These are phyloP conservation scores for Brassica hybrid DNA, from an alignment of 441 rosid species.

Conservation along the genomic window DNA sequence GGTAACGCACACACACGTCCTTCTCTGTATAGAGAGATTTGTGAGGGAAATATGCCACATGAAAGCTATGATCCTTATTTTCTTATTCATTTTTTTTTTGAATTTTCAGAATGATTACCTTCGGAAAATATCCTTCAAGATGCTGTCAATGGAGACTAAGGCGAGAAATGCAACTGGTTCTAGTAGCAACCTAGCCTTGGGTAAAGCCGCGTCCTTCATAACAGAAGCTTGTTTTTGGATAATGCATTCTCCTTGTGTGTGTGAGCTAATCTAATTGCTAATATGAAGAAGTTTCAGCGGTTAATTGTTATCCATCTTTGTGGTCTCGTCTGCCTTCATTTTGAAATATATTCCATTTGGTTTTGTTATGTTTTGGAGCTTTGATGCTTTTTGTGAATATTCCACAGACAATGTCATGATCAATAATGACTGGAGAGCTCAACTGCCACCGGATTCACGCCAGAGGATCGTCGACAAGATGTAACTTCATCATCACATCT, in stretches of 20 bases:
- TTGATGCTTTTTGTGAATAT: neutral
- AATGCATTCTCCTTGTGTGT: no score
- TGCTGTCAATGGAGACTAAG: conserved; percentile 67
- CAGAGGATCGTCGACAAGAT: conserved; percentile 78
- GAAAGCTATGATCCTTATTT: conserved; percentile 14
- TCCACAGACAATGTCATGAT: conserved; percentile 29
- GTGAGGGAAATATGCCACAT: no score
- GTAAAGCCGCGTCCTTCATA: no score
- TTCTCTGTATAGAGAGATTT: no score
- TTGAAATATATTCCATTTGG: neutral
- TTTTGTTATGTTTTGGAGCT: neutral
- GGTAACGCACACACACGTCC: conserved; percentile 43
- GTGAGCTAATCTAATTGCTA: no score
- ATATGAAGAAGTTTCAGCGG: no score
- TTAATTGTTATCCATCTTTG: no score
- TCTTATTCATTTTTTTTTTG: conserved; percentile 12
- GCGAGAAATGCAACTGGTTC: conserved; percentile 19
- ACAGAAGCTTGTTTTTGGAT: no score
- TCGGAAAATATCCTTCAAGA: conserved; percentile 80
- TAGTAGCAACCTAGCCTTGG: no score
- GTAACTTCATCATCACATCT: conserved; percentile 43
- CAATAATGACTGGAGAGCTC: conserved; percentile 66
- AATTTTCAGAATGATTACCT: conserved; percentile 72
- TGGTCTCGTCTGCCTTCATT: neutral
- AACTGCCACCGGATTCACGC: conserved; percentile 60